Evolutionary conservation across 169 alveolate genomes (phyloP).

Genomic region (Theileria equi): DNA sequence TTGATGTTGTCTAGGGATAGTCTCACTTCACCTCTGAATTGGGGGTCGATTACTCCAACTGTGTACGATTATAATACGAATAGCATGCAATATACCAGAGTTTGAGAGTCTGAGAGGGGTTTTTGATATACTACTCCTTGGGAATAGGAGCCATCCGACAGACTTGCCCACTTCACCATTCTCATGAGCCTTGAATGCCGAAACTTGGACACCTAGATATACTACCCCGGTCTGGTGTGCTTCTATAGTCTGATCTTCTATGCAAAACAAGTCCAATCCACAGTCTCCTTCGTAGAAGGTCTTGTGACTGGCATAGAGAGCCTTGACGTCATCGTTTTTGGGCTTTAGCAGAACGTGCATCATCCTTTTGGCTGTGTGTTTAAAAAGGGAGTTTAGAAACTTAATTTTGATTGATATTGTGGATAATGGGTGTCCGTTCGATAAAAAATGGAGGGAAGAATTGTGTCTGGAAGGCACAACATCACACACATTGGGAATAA

Average conservation of each 20-base stretch:
- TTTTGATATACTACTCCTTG: slow-evolving; percentile 86
- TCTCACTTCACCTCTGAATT: slow-evolving; percentile 86
- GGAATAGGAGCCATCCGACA: slow-evolving; percentile 79
- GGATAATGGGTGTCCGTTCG: too few relatives aligned
- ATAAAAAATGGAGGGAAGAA: too few relatives aligned
- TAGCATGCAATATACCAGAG: slow-evolving; percentile 60
- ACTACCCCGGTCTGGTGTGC: slow-evolving; percentile 81
- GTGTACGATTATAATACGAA: not conserved
- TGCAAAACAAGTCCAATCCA: slow-evolving; percentile 85
- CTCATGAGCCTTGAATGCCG: slow-evolving; percentile 70
- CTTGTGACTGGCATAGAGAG: slow-evolving; percentile 72
- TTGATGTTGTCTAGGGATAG: slow-evolving; percentile 87
- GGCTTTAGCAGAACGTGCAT: slow-evolving; percentile 70
- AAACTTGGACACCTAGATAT: slow-evolving; percentile 82
- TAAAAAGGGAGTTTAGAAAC: not conserved
- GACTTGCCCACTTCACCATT: slow-evolving; percentile 16
- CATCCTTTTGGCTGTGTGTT: not conserved
- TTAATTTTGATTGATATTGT: not conserved
- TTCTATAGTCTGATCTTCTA: slow-evolving; percentile 77
- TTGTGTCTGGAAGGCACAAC: too few relatives aligned
- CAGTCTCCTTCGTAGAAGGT: slow-evolving; percentile 86
- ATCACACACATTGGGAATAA: not conserved
- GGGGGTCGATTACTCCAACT: slow-evolving; percentile 89
- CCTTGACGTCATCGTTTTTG: slow-evolving; percentile 56
- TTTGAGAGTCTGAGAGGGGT: slow-evolving; percentile 87